Evolutionary conservation across 192 early-diverging fungal species (phyloP).

Genomic region (Dissophora ornata): DNA sequence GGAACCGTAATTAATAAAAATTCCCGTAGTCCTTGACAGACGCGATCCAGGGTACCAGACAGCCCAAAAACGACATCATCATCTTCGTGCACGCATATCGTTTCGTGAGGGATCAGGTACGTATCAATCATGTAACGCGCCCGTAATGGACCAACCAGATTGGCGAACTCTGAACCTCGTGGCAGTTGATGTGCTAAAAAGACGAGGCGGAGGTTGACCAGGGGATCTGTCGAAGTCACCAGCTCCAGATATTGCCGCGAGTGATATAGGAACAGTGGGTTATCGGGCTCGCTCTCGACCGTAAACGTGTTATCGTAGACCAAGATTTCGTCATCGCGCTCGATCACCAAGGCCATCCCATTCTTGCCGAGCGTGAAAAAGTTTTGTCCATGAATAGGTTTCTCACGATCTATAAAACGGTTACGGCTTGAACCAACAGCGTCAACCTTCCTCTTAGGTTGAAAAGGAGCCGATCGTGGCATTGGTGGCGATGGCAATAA

Average conservation of each 20-base stretch:
- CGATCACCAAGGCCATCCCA: neutral
- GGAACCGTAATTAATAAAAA: constrained; percentile 13
- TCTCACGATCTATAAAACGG: neutral
- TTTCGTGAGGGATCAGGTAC: constrained; percentile 29
- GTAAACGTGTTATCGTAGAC: neutral
- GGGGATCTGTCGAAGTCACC: neutral
- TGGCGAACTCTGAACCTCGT: constrained; percentile 16
- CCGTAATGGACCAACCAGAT: neutral
- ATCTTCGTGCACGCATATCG: neutral
- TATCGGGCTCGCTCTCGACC: neutral
- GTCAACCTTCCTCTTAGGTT: neutral
- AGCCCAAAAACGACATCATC: constrained; percentile 32
- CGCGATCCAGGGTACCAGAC: constrained; percentile 15
- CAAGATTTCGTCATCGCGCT: neutral
- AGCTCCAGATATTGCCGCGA: constrained; percentile 12
- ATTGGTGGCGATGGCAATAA: neutral
- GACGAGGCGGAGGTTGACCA: constrained; percentile 23
- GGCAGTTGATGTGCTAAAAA: constrained; percentile 31
- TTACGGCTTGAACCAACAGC: no score
- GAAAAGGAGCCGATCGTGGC: neutral
- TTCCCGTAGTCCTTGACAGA: constrained; percentile 9
- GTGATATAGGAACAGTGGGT: constrained; percentile 7
- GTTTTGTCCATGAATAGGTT: neutral
- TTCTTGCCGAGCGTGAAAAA: neutral
- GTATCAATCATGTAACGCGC: constrained; percentile 14